Base-by-base conservation (phyloP, 345 rosid species). In the Eutrema heterophyllum region DNA sequence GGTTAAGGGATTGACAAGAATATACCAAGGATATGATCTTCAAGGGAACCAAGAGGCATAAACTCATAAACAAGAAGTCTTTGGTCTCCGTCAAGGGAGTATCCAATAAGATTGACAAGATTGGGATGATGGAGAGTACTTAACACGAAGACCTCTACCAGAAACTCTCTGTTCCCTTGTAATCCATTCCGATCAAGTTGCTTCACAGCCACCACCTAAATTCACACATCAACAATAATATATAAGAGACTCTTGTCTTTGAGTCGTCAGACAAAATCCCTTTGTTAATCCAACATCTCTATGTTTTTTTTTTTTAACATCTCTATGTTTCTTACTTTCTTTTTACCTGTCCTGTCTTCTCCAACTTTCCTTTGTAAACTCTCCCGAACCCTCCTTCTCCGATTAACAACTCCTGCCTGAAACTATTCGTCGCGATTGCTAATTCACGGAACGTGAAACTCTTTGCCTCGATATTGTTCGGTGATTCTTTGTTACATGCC, bases 301-400 rank as follows among this genome's bases (percentile, higher is more conserved):
- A 18, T 64, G 24, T 67, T 30, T 71, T n/a, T 64, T 32, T n/a
- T n/a, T n/a, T n/a, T 13, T 43, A 13, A 12, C 13, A 30, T 5
- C 33, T 29, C 6, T 35, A 18, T 64, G 24, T 67, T 30, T 71
- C 24, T 64, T 32, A 32, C 9, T 16, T 41, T 52, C 12, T 53
- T 14, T 72, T 64, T 78, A 92, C 97, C 91, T 88, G 90, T 60
- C 85, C 84, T 32, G 70, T 81, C 45, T 83, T 87, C 38, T 85
- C 92, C 13, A 93, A 82, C 51, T 69, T 80, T 35, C 96, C 98
- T 70, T 84, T 90, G 67, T 85, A 93, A 78, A 93, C 97, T 56
- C 98, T 83, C 5, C 98, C 97, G 18, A 90, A 93, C 61, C 96
- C 92, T 30, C 98, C 98, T 84, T 89, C 97, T 27, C 97, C 97